phyloP scores from a whole-genome alignment of 331 rosid genomes.

The Ulmus americana region DNA sequence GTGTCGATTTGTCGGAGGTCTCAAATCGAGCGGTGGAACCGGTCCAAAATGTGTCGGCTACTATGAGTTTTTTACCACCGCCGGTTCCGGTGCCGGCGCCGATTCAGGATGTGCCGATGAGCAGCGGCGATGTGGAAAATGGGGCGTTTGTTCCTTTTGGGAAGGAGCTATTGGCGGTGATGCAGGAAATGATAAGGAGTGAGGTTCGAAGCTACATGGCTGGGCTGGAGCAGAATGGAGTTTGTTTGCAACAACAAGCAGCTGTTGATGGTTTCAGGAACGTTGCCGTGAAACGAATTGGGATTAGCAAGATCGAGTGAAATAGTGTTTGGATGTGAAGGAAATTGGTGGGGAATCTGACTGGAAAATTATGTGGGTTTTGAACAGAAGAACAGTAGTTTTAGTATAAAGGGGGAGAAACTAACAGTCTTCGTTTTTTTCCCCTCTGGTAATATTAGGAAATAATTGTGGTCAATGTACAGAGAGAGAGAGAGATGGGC shows the following conservation, averaged over 20 bases:
- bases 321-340: neutral
- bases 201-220: slow-evolving; percentile 87
- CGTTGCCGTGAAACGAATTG: slow-evolving; percentile 42
- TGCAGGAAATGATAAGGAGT: slow-evolving; percentile 83
- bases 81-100: slow-evolving; percentile 8
- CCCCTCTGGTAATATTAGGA: slow-evolving; percentile 22
- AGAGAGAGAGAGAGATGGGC: slow-evolving; percentile 24
- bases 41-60: neutral
- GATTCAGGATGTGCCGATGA: slow-evolving; percentile 10
- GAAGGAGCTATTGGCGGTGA: slow-evolving; percentile 61
- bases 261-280: slow-evolving; percentile 49
- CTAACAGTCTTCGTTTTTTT: slow-evolving; percentile 5
- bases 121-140: neutral
- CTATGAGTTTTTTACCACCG: slow-evolving; percentile 23
- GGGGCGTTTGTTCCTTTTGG: slow-evolving; percentile 29
- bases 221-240: slow-evolving; percentile 47
- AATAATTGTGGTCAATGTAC: slow-evolving; percentile 68
- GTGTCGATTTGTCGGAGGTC: slow-evolving; percentile 39
- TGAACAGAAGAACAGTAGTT: slow-evolving; percentile 9
- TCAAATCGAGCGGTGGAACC: slow-evolving; percentile 24
- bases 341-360: neutral
- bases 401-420: neutral
- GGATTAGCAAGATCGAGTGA: slow-evolving; percentile 49
- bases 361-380: neutral
- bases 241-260: slow-evolving; percentile 28